Evolutionary conservation across 1,139 yeast genomes (phyloP).

Genomic region (Suhomyces choctaworum): DNA sequence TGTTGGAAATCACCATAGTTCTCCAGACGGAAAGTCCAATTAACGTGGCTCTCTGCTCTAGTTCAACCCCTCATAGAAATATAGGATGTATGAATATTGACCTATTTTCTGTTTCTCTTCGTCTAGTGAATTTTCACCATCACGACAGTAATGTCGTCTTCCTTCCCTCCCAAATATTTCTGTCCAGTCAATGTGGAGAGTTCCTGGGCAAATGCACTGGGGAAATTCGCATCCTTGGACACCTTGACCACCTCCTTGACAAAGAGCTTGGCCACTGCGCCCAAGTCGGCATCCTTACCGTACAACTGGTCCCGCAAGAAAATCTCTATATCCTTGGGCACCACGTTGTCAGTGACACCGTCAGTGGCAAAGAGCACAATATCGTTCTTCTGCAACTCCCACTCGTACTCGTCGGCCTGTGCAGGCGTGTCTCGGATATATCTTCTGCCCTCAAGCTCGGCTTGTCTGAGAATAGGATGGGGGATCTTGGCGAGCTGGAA

Average conservation of each 20-base stretch:
- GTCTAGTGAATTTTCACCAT: constrained; percentile 59
- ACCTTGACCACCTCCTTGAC: constrained; percentile 68
- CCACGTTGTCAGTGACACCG: constrained; percentile 88
- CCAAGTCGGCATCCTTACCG: constrained; percentile 20
- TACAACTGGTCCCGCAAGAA: constrained; percentile 49
- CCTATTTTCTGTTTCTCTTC: too few relatives aligned
- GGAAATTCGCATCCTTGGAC: constrained; percentile 70
- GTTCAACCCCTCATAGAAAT: too few relatives aligned
- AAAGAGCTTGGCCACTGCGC: constrained; percentile 52
- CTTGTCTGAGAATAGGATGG: constrained; percentile 52
- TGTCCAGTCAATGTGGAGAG: constrained; percentile 68
- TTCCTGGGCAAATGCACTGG: constrained; percentile 87
- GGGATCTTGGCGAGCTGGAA: constrained; percentile 89
- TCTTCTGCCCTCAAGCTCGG: constrained; percentile 56
- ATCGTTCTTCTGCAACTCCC: constrained; percentile 65
- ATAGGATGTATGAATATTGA: too few relatives aligned
- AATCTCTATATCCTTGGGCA: constrained; percentile 68
- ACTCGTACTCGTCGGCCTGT: constrained; percentile 51
- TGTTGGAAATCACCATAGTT: too few relatives aligned
- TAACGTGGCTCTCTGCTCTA: too few relatives aligned
- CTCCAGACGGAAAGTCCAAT: too few relatives aligned
- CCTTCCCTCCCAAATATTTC: constrained; percentile 84
- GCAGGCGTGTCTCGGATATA: constrained; percentile 58
- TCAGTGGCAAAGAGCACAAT: constrained; percentile 86
- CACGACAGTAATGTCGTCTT: constrained; percentile 88